phyloP scores from a whole-genome alignment of 2,329 filamentous ascomycete genomes.

The Hortaea werneckii region DNA sequence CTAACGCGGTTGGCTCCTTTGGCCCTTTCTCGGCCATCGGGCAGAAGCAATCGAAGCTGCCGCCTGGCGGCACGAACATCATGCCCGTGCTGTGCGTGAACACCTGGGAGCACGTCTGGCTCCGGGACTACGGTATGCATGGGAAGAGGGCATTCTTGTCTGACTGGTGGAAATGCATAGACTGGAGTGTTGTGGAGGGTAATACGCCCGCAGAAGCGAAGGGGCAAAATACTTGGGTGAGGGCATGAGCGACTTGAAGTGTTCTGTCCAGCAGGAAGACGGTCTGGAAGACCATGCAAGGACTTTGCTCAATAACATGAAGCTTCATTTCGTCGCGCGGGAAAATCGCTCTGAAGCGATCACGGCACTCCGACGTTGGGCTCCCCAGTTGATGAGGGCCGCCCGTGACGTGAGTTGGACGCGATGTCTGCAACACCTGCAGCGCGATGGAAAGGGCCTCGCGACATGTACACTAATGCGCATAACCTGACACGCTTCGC shows the following conservation, averaged over 20 bases:
- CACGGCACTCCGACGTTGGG: too few relatives aligned
- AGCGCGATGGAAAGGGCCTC: too few relatives aligned
- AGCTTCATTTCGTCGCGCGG: too few relatives aligned
- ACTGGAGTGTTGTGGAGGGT: conserved; percentile 64
- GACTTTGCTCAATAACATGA: not conserved
- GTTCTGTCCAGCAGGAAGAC: too few relatives aligned
- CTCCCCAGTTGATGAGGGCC: too few relatives aligned
- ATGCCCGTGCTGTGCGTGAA: conserved; percentile 80
- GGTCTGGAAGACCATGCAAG: not conserved
- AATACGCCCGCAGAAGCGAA: conserved; percentile 5
- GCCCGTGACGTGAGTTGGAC: too few relatives aligned
- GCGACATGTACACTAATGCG: too few relatives aligned
- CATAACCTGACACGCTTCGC: too few relatives aligned
- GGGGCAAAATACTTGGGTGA: not conserved
- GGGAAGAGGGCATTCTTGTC: conserved; percentile 70
- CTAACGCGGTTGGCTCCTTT: conserved; percentile 32
- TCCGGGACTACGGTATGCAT: conserved; percentile 66
- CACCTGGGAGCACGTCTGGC: conserved; percentile 92
- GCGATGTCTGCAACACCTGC: too few relatives aligned
- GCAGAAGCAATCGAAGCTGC: conserved; percentile 30
- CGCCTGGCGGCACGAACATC: conserved; percentile 58
- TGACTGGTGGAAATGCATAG: conserved; percentile 77
- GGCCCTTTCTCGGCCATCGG: conserved; percentile 22
- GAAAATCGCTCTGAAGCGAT: too few relatives aligned
- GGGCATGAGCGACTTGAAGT: not conserved